These are phyloP conservation scores for Kazachstania psychrophila DNA, from an alignment of 805 yeast species.

Conservation along the genomic window DNA sequence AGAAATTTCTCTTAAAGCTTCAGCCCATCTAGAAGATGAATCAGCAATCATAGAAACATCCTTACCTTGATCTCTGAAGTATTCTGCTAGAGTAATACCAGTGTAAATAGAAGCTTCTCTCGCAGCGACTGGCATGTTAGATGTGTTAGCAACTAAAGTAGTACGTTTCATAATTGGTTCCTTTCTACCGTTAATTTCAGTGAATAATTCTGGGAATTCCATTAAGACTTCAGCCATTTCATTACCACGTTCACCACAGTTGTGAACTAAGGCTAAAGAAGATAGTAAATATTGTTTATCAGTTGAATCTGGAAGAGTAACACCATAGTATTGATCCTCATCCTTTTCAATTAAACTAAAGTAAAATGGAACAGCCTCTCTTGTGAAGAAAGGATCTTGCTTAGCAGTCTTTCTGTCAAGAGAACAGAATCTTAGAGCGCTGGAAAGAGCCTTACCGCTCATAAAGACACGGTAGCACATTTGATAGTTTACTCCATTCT, in stretches of 20 bases:
- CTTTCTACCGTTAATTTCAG: conserved; percentile 83
- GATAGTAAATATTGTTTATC: conserved; percentile 38
- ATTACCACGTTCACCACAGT: conserved; percentile 91
- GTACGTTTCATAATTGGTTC: conserved; percentile 99
- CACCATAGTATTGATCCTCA: conserved; percentile 35
- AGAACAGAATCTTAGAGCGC: conserved; percentile 25
- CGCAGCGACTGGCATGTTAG: conserved; percentile 99
- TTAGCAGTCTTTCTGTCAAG: conserved; percentile 5
- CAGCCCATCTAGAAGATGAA: conserved; percentile 99
- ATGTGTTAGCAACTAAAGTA: conserved; percentile 94
- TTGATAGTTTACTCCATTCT: conserved; percentile 3
- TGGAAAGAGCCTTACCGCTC: conserved; percentile 21
- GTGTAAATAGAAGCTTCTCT: conserved; percentile 99
- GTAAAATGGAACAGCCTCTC: conserved; percentile 14
- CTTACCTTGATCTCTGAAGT: conserved; percentile 99
- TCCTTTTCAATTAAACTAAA: conserved; percentile 26
- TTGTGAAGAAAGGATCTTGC: conserved; percentile 1
- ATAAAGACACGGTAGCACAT: conserved; percentile 13
- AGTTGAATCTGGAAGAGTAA: conserved; percentile 33
- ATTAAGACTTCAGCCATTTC: conserved; percentile 99
- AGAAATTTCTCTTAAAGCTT: conserved; percentile 98
- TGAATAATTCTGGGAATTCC: conserved; percentile 97
- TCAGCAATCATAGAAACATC: conserved; percentile 99
- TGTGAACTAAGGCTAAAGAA: conserved; percentile 30
- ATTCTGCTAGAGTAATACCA: conserved; percentile 97